Evolutionary conservation across 805 yeast species (phyloP), one percentile per base, ranked within the genome.

Genomic region (Suhomyces kilbournensis): DNA sequence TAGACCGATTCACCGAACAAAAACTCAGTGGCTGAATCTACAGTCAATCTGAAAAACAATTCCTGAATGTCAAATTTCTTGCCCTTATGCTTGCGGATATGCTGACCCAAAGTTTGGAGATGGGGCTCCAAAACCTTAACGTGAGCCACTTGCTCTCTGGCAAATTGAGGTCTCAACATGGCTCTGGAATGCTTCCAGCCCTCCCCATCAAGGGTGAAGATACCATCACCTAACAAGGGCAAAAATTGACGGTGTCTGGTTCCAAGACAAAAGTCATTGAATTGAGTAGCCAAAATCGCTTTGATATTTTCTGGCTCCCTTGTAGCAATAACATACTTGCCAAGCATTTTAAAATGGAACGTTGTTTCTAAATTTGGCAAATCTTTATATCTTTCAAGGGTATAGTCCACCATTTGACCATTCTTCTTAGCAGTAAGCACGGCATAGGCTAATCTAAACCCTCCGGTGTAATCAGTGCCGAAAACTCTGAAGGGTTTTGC

Each of bases 161-260:
- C 72, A 56, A 74, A 74, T 55, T 74, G 77, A 2, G 78, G 78
- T 55, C 77, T 66, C 54, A 74, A 67, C 78, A 74, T 70, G 19
- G 76, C 67, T 53, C 78, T 58, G 7, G 76, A 69, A 54, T 69
- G 72, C 56, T 74, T 72, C 78, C 78, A 74, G 8, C 77, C 78
- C 51, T 63, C 66, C 19, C 71, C 70, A 54, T 74, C 78, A 54
- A 73, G 63, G 7, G 78, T 74, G 58, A 74, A 74, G 43, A 74
- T 72, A 20, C 78, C 78, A 53, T 74, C 76, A 6, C 78, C 78
- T 34, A 74, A 63, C 40, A 74, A 60, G 2, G 77, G 75, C 47
- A 53, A 49, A 54, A 74, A 71, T 43, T 69, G 73, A 4, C 62
- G 58, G 54, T 73, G 73, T 62, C 78, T 69, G 23, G 60, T 55